phyloP scores from a whole-genome alignment of 257 asterid genomes.

The Fraxinus anomala region DNA sequence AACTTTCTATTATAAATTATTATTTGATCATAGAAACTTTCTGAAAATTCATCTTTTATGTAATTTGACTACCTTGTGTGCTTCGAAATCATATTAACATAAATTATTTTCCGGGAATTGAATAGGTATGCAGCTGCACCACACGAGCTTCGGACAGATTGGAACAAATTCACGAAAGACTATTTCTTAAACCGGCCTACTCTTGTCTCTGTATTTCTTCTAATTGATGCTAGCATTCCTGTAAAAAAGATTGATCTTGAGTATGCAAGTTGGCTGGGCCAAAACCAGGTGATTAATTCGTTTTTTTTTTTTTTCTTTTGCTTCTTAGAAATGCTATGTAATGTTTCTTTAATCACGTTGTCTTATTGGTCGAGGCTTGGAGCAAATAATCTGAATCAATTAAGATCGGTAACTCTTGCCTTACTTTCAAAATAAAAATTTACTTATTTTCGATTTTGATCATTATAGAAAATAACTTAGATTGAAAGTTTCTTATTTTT shows the following conservation, averaged over 20 bases:
- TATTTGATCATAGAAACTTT: not conserved
- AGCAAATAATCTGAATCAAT: not conserved
- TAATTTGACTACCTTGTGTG: not conserved
- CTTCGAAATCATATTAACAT: not conserved
- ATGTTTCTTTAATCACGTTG: not conserved
- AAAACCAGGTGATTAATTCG: slow-evolving; percentile 61
- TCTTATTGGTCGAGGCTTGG: not conserved
- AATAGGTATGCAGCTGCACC: slow-evolving; percentile 93
- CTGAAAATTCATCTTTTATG: not conserved
- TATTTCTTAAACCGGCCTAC: slow-evolving; percentile 85
- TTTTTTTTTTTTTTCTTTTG: slow-evolving; percentile 10
- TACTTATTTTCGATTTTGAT: too few species aligned
- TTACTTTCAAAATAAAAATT: not conserved
- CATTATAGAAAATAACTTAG: not conserved
- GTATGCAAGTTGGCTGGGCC: slow-evolving; percentile 94
- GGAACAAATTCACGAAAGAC: slow-evolving; percentile 91
- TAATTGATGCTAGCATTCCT: slow-evolving; percentile 95
- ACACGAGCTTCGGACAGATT: slow-evolving; percentile 82
- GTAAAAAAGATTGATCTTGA: slow-evolving; percentile 83
- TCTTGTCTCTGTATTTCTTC: slow-evolving; percentile 96
- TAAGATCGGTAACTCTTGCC: not conserved
- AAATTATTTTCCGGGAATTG: slow-evolving; percentile 1
- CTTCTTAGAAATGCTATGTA: not conserved
- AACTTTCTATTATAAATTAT: too few species aligned
- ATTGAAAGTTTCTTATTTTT: too few species aligned